These are phyloP conservation scores for Moelleriella libera DNA, from an alignment of 2,329 filamentous ascomycete species.

Conservation along the genomic window DNA sequence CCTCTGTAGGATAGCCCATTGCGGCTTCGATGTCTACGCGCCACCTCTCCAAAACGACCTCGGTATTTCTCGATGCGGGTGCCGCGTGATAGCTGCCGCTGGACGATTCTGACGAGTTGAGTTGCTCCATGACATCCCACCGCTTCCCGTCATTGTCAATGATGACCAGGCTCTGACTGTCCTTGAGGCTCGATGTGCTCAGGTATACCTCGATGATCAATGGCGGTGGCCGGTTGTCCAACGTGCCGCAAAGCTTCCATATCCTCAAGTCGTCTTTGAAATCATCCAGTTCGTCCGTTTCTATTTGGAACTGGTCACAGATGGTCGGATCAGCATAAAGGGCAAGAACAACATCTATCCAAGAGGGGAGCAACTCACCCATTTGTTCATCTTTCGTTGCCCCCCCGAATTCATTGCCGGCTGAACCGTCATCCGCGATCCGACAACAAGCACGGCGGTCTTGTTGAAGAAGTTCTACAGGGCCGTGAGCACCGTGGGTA, in stretches of 20 bases:
- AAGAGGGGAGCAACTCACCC: slow-evolving; percentile 42
- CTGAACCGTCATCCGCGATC: slow-evolving; percentile 62
- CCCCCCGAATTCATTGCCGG: slow-evolving; percentile 27
- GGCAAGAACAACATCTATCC: neutral
- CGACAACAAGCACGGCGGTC: slow-evolving; percentile 69
- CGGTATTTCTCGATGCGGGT: slow-evolving; percentile 37
- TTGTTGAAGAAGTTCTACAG: slow-evolving; percentile 81
- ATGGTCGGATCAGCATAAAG: neutral
- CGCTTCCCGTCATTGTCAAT: slow-evolving; percentile 81
- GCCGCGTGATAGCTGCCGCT: slow-evolving; percentile 30
- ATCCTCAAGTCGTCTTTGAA: slow-evolving; percentile 66
- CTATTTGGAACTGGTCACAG: slow-evolving; percentile 68
- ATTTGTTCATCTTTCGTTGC: slow-evolving; percentile 61
- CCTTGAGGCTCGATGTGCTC: slow-evolving; percentile 63
- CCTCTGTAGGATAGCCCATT: slow-evolving; percentile 34
- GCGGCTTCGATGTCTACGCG: slow-evolving; percentile 57
- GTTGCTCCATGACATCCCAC: slow-evolving; percentile 79
- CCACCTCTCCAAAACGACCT: slow-evolving; percentile 87
- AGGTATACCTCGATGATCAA: slow-evolving; percentile 85
- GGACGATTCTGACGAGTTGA: slow-evolving; percentile 46
- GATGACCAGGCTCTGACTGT: slow-evolving; percentile 76
- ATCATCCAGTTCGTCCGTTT: slow-evolving; percentile 83
- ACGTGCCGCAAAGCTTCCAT: slow-evolving; percentile 71
- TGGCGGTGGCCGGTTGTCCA: slow-evolving; percentile 64
- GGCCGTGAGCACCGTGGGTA: too few relatives aligned